Percentiles rank a stretch among this genome's conserved stretches.
Evolutionary conservation across 2,329 filamentous ascomycete species (phyloP).

Genomic region (Colletotrichum abscissum): DNA sequence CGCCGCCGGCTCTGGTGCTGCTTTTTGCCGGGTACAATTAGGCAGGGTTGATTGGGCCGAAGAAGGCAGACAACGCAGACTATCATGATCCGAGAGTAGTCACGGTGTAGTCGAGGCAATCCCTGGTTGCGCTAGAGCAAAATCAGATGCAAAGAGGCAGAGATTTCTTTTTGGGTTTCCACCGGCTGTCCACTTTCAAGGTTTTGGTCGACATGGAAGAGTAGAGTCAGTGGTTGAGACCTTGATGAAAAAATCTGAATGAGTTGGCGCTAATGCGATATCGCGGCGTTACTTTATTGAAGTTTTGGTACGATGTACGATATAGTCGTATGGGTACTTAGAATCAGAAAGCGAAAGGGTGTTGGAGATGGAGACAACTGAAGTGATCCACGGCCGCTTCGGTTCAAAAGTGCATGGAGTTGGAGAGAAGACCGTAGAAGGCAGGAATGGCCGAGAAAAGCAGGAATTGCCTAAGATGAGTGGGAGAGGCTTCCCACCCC

Average conservation of each 20-base stretch:
- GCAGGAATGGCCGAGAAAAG: slow-evolving; percentile 30
- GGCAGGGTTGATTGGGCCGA: not conserved
- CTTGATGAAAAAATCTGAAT: not conserved
- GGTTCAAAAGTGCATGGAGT: slow-evolving; percentile 15
- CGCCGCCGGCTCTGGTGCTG: not conserved
- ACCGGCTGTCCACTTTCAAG: not conserved
- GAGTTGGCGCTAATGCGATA: not conserved
- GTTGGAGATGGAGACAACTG: not conserved
- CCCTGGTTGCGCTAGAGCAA: slow-evolving; percentile 13
- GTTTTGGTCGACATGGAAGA: not conserved
- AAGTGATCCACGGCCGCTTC: not conserved
- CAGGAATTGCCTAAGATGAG: slow-evolving; percentile 20
- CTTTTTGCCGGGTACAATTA: not conserved
- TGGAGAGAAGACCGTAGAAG: slow-evolving; percentile 11
- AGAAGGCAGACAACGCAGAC: not conserved
- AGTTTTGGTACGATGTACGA: not conserved
- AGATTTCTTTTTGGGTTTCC: slow-evolving; percentile 25
- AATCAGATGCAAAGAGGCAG: slow-evolving; percentile 2
- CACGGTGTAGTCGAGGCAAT: not conserved
- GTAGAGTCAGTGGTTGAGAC: not conserved
- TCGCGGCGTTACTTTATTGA: not conserved
- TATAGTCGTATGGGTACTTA: not conserved
- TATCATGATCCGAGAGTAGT: not conserved
- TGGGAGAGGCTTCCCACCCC: not conserved
- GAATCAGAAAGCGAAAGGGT: not conserved